phyloP scores from a whole-genome alignment of 78 protist species.

The Mantamonas sphyraenae region DNA sequence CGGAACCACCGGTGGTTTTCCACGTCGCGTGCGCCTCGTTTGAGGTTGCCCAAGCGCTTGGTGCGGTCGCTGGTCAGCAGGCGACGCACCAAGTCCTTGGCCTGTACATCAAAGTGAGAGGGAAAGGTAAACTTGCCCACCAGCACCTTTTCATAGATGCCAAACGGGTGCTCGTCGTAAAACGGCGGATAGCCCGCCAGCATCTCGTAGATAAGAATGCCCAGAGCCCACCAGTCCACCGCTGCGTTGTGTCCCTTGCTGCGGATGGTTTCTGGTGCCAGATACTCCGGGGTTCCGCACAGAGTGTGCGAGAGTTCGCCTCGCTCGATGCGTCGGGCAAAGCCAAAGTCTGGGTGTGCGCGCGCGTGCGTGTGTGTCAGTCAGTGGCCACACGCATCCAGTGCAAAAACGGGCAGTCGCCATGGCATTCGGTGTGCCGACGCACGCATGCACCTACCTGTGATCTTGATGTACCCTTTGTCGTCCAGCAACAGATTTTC shows the following conservation, averaged over 20 bases:
- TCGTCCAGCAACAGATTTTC: too few relatives aligned
- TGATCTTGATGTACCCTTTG: too few relatives aligned
- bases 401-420: too few relatives aligned
- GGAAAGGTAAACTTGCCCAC: conserved; percentile 74
- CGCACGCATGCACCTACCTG: too few relatives aligned
- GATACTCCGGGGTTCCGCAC: conserved; percentile 49
- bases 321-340: too few relatives aligned
- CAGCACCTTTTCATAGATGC: conserved; percentile 79
- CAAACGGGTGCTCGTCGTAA: conserved; percentile 74
- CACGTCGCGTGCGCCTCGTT: conserved; percentile 89
- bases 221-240: conserved; percentile 65
- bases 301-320: too few relatives aligned
- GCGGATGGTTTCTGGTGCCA: conserved; percentile 58
- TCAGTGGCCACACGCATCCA: too few relatives aligned
- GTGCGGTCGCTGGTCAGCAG: conserved; percentile 72
- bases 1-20: conserved; percentile 80
- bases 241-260: conserved; percentile 18
- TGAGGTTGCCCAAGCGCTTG: conserved; percentile 78
- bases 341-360: too few relatives aligned
- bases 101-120: conserved; percentile 55
- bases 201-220: conserved; percentile 35
- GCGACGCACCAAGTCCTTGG: conserved; percentile 70
- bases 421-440: too few relatives aligned
- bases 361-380: too few relatives aligned
- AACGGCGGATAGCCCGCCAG: conserved; percentile 70